phyloP scores from a whole-genome alignment of 2,329 filamentous ascomycete species.

The Colletotrichum sp. region DNA sequence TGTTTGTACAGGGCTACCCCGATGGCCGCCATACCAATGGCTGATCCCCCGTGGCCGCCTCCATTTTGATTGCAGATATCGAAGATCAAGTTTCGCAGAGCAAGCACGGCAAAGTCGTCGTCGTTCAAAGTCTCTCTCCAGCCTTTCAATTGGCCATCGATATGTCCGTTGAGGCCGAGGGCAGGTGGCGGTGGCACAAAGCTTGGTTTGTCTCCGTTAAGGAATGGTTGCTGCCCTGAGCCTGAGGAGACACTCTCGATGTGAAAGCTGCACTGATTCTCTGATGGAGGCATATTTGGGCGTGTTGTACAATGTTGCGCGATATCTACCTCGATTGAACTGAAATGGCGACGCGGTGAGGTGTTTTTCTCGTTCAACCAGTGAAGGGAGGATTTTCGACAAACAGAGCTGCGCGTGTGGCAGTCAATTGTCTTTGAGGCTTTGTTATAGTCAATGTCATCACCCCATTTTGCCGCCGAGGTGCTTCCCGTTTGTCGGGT shows the following conservation, averaged over 20 bases:
- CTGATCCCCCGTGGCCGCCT: slow-evolving; percentile 56
- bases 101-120: neutral
- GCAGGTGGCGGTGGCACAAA: neutral
- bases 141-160: neutral
- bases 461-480: neutral
- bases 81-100: neutral
- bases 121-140: neutral
- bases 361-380: neutral
- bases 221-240: neutral
- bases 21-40: slow-evolving; percentile 41
- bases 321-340: neutral
- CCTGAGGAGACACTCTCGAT: neutral
- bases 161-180: neutral
- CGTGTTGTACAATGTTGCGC: neutral
- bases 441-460: neutral
- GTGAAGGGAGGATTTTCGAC: neutral
- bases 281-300: neutral
- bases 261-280: neutral
- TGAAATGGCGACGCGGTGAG: neutral
- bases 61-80: slow-evolving; percentile 65
- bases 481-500: neutral
- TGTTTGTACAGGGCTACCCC: slow-evolving; percentile 59
- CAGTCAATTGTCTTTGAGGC: neutral
- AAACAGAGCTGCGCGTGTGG: neutral
- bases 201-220: neutral